Base-by-base conservation (phyloP, 306 rosid genomes). In the Quercus gilva region DNA sequence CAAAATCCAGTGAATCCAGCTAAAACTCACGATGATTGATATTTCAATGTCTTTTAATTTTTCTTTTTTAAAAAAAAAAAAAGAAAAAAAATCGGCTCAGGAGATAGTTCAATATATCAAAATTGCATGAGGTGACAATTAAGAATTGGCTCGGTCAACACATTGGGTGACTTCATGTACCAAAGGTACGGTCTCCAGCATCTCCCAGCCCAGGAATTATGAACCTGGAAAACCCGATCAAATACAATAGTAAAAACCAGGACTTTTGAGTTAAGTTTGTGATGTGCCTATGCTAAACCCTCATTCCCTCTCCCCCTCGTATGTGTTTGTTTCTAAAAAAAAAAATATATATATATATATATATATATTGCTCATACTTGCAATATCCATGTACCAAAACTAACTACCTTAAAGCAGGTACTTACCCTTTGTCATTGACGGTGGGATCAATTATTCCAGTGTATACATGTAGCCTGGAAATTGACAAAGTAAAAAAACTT, bases 131-230 rank as follows among this genome's bases (percentile, higher is more conserved):
- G 5, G 31, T 3, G 19, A 13, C 31, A 75, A 18, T 26, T 21
- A 73, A 76, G 33, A 19, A 58, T 13, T 2, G 58, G 69, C 17
- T 1, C n/a, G 21, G 51, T 31, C 6, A 26, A 1, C 10, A 56
- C 0, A 49, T n/a, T 73, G 12, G 51, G 56, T 17, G n/a, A 55
- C 56, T 69, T 86, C 81, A 91, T 82, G 98, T 93, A 52, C 98
- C 98, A 41, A 80, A 95, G 86, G 94, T 89, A 63, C 99, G 92
- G 86, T 95, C 99, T 18, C 99, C 99, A 6, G 99, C 98, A 78
- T 95, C 99, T 71, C 99, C 99, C 63, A 95, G 92, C 52, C 99
- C 99, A 75, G 99, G 98, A 84, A 95, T 89, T 80, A 95, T 95
- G 81, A 88, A 95, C 89, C 99, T 95, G 86, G 20, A 78, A 78